Evolutionary conservation across 2,329 filamentous ascomycete species (phyloP).

Genomic region (Neurospora sp.): DNA sequence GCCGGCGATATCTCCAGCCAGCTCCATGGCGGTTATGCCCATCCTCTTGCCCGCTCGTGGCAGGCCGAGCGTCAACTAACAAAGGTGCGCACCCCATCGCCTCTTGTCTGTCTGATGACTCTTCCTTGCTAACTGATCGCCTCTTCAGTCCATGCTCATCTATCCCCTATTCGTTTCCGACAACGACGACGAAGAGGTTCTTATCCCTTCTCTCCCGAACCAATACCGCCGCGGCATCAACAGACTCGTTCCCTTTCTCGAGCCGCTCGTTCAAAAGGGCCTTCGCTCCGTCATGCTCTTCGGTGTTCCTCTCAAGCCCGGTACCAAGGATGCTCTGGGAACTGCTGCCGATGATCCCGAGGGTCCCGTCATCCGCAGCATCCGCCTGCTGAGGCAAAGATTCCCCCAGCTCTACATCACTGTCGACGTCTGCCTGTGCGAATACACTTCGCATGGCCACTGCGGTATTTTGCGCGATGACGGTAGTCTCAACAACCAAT

Average conservation of each 20-base stretch:
- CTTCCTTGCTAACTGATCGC: conserved; percentile 3
- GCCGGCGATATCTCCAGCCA: conserved; percentile 71
- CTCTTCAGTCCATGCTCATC: conserved; percentile 82
- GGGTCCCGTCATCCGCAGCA: conserved; percentile 81
- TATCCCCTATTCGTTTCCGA: conserved; percentile 97
- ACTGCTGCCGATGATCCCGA: conserved; percentile 87
- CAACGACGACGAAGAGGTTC: conserved; percentile 80
- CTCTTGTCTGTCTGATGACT: not conserved
- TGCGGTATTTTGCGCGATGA: conserved; percentile 94
- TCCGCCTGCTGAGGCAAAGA: conserved; percentile 69
- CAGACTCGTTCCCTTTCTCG: conserved; percentile 72
- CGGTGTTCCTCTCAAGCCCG: conserved; percentile 74
- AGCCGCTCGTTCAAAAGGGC: conserved; percentile 79
- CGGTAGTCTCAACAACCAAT: conserved; percentile 81
- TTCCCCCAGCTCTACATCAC: conserved; percentile 90
- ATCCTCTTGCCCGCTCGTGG: conserved; percentile 70
- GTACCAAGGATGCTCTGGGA: conserved; percentile 81
- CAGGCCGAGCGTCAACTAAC: conserved; percentile 78
- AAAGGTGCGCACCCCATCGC: conserved; percentile 45
- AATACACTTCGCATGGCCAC: conserved; percentile 97
- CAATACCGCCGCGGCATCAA: conserved; percentile 84
- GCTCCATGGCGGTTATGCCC: conserved; percentile 72
- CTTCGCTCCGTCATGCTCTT: conserved; percentile 91
- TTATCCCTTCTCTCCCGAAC: conserved; percentile 83
- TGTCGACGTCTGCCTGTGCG: conserved; percentile 91